A percentile compares a stretch with the other conserved stretches of the same genome.
Conservation (phyloP, 2,329 filamentous ascomycete genomes). For the Alternaria ventricosa region DNA sequence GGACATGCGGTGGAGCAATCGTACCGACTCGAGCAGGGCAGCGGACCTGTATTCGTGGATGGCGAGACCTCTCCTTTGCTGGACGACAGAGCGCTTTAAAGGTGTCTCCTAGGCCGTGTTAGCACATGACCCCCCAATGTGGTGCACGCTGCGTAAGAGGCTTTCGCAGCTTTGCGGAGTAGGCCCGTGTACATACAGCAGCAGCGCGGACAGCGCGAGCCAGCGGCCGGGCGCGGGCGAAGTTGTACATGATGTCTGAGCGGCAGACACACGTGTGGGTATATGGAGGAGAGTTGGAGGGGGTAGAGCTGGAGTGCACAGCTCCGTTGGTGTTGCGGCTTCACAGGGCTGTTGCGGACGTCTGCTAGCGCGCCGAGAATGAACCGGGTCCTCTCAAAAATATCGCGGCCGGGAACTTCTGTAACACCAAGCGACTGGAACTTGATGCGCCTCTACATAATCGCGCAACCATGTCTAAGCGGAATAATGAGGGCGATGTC, state of each 20-base stretch:
- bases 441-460: slow-evolving; percentile 9
- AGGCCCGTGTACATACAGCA: slow-evolving; percentile 64
- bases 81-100: slow-evolving; percentile 63
- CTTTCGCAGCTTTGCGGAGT: slow-evolving; percentile 26
- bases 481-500: slow-evolving; percentile 57
- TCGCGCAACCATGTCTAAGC: slow-evolving; percentile 40
- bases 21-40: slow-evolving; percentile 77
- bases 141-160: slow-evolving; percentile 41
- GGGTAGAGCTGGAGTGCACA: slow-evolving; percentile 29
- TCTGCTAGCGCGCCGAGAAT: slow-evolving; percentile 41
- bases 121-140: slow-evolving; percentile 31
- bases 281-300: slow-evolving; percentile 24
- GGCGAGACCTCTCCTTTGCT: slow-evolving; percentile 87
- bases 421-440: slow-evolving; percentile 14
- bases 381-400: slow-evolving; percentile 36
- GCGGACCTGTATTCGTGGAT: slow-evolving; percentile 99
- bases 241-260: slow-evolving; percentile 77
- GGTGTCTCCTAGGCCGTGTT: slow-evolving; percentile 60
- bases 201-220: slow-evolving; percentile 79
- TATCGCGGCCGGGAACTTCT: slow-evolving; percentile 34
- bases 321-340: slow-evolving; percentile 27
- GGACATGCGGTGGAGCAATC: slow-evolving; percentile 22
- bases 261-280: slow-evolving; percentile 33
- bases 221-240: slow-evolving; percentile 77
- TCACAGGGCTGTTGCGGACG: slow-evolving; percentile 37